Conservation (phyloP, 2,329 filamentous ascomycete genomes). For the Colletotrichum sansevieriae region DNA sequence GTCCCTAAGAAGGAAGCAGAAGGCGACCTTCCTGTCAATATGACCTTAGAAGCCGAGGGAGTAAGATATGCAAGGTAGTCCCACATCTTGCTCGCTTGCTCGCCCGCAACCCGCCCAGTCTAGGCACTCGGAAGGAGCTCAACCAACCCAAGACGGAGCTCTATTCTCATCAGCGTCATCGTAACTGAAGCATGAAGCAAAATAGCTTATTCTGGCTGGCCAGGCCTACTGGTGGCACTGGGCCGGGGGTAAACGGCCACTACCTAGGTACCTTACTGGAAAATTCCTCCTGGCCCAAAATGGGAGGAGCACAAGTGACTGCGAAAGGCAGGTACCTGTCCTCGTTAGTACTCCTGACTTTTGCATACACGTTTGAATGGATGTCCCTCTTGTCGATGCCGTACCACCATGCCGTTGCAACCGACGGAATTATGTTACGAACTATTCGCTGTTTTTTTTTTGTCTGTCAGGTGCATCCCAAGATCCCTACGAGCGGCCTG, state of each 20-base stretch:
- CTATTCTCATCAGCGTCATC: constrained; percentile 32
- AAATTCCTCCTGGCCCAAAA: constrained; percentile 23
- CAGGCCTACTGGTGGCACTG: background rate
- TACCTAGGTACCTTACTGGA: background rate
- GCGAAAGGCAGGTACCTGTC: constrained; percentile 7
- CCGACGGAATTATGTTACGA: constrained; percentile 1
- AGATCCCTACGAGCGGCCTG: constrained; percentile 31
- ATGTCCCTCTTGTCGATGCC: background rate
- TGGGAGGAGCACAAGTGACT: background rate
- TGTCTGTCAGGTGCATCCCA: background rate
- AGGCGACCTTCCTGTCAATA: constrained; percentile 4
- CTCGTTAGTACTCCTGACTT: constrained; percentile 9
- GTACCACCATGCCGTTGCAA: constrained; percentile 13
- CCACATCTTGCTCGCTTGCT: constrained; percentile 9
- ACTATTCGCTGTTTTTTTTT: background rate
- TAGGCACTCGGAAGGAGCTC: background rate
- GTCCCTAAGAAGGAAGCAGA: constrained; percentile 10
- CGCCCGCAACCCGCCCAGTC: background rate
- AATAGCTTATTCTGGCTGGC: constrained; percentile 18
- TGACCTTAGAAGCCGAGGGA: constrained; percentile 1
- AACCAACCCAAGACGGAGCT: constrained; percentile 30
- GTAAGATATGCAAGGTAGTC: constrained; percentile 13
- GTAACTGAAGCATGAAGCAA: constrained; percentile 31
- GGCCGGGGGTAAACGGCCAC: constrained; percentile 22
- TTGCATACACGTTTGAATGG: background rate